Base-by-base conservation (phyloP, 164 flowering plant species). In the Vitis riparia region DNA sequence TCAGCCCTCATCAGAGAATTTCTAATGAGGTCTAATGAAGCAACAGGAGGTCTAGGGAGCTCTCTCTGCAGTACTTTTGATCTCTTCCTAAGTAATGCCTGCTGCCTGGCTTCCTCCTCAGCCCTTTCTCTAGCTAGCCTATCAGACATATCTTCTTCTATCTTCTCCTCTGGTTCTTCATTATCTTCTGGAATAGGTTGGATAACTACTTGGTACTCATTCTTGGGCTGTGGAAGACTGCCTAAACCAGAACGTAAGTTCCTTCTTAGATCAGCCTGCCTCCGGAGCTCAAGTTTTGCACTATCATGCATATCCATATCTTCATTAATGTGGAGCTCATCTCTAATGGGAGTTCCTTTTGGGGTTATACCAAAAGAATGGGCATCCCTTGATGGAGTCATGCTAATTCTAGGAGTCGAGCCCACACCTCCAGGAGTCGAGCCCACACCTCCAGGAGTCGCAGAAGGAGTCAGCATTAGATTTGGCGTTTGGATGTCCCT, bases 61-160 rank as follows among this genome's bases (percentile, higher is more conserved):
- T 89, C 99, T 79, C 99, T 86, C 81, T 96, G 99, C 75, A 96
- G 77, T 53, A 96, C 99, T 85, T 96, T 96, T 56, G 99, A 96
- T 76, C 98, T 89, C 78, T 96, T 96, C 77, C 81, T 85, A n/a
- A 93, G 97, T 19, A 93, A 77, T 27, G 94, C 97, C 76, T 84
- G 92, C 63, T 73, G 88, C 77, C 92, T 78, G 52, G 92, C 98
- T 80, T 91, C 99, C 78, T 93, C 97, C 78, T 83, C 97, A 5
- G 99, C 97, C 79, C 75, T 93, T 80, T 93, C 94, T 71, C 99
- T 89, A 51, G 95, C 98, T 37, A 90, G 60, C 67, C 84, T 83
- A 71, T 96, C 99, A 67, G 98, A 93, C 99, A 96, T 96, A 64
- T 96, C 99, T 76, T 93, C 98, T 74, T 96, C 99, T 68, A 96